Percentiles rank a stretch among this genome's conserved stretches.
phyloP scores from a whole-genome alignment of 2,329 filamentous ascomycete species.

The Fusarium robinianum region DNA sequence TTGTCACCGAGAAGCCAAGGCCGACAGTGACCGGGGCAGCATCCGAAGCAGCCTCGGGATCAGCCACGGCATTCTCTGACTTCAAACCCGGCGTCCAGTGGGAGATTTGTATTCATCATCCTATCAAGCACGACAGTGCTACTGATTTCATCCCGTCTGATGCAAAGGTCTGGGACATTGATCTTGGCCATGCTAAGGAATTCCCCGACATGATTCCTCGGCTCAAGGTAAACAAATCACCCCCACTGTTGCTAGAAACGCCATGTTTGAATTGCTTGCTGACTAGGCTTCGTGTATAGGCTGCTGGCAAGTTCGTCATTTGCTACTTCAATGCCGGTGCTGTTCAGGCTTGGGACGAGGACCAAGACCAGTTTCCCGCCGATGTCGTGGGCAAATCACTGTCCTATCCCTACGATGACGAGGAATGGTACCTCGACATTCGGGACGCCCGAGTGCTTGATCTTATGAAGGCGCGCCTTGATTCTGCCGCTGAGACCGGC shows the following conservation, averaged over 20 bases:
- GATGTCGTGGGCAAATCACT: conserved; percentile 33
- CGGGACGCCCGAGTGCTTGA: conserved; percentile 32
- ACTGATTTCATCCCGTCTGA: conserved; percentile 34
- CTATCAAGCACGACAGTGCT: conserved; percentile 35
- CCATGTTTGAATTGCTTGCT: neutral
- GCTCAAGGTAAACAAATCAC: conserved; percentile 32
- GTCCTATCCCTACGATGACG: conserved; percentile 32
- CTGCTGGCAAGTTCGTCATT: conserved; percentile 39
- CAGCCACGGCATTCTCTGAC: conserved; percentile 4
- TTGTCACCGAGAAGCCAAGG: conserved; percentile 7
- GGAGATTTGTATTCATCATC: conserved; percentile 40
- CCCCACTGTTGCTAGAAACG: neutral
- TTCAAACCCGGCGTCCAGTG: conserved; percentile 39
- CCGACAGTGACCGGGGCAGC: neutral
- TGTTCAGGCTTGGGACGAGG: conserved; percentile 37
- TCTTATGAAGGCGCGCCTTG: conserved; percentile 40
- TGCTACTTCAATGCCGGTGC: conserved; percentile 44
- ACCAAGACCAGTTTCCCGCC: conserved; percentile 33
- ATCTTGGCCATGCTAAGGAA: conserved; percentile 36
- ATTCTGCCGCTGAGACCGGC: conserved; percentile 35
- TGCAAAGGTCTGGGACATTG: conserved; percentile 41
- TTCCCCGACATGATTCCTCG: conserved; percentile 35
- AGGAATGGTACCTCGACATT: conserved; percentile 41
- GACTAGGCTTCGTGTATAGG: conserved; percentile 9
- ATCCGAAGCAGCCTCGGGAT: neutral